Conservation (phyloP, 768 basidiomycete genomes). For the Rossbeevera mucosa region DNA sequence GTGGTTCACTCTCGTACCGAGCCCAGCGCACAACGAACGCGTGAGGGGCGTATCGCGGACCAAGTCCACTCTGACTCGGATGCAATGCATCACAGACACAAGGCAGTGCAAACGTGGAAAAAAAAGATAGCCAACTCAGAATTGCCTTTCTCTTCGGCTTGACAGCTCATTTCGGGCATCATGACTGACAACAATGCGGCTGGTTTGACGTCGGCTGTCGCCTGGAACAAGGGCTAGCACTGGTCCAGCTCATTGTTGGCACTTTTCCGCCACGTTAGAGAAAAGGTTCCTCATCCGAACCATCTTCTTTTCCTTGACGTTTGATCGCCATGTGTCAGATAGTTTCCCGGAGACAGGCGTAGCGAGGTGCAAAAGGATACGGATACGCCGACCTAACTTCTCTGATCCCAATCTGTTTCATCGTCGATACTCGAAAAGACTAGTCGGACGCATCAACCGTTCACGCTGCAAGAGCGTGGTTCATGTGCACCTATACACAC, state of each 20-base stretch:
- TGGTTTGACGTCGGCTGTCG: slow-evolving; percentile 24
- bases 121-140: not conserved
- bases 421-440: slow-evolving; percentile 14
- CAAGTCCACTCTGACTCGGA: not conserved
- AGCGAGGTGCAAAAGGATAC: slow-evolving; percentile 19
- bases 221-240: slow-evolving; percentile 8
- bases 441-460: slow-evolving; percentile 9
- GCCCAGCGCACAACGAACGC: not conserved
- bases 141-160: slow-evolving; percentile 1
- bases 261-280: slow-evolving; percentile 10
- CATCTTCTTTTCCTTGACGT: slow-evolving; percentile 18
- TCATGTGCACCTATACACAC: not conserved
- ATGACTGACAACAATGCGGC: slow-evolving; percentile 13
- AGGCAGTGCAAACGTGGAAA: not conserved
- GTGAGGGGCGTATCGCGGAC: not conserved
- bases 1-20: slow-evolving; percentile 14
- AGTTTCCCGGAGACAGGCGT: slow-evolving; percentile 15
- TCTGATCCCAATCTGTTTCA: slow-evolving; percentile 21
- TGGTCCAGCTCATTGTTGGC: slow-evolving; percentile 26
- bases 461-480: not conserved
- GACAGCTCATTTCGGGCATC: slow-evolving; percentile 25
- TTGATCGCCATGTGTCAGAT: slow-evolving; percentile 25
- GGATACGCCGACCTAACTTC: slow-evolving; percentile 13
- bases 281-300: slow-evolving; percentile 2
- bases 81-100: not conserved